Evolutionary conservation across 345 rosid genomes (phyloP), one percentile per base, ranked within the genome.

Genomic region (Bretschneidera sinensis): DNA sequence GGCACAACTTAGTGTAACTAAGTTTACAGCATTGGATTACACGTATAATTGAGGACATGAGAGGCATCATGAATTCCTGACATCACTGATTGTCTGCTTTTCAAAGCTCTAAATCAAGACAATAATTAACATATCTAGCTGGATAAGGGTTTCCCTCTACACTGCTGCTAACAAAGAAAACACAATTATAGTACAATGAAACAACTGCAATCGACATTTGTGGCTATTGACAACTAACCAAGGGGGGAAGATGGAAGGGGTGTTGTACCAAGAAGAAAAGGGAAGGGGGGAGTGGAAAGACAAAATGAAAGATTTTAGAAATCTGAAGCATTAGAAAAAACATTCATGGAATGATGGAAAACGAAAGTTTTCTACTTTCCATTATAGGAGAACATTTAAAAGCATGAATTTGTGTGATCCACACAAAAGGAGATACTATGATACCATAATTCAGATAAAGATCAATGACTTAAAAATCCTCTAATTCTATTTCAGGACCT

Each of bases 171-270:
- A 7, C 45, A 39, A 23, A 20, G 17, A 61, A 15, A 22, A 24
- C 43, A 54, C 28, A 17, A 48, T 43, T 51, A 51, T n/a, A n/a
- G n/a, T 51, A 39, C 47, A 51, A 65, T 22, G n/a, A 6, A 39
- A 20, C 19, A 31, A 20, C 45, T 39, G 45, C 45, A 39, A 39
- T 39, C 9, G 16, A 5, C 45, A 39, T 39, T 7, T 39, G 45
- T 14, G 16, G 45, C 45, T 13, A 39, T 7, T 39, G 45, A 14
- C 45, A 7, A 39, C 45, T 39, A 13, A n/a, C n/a, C n/a, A n/a
- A n/a, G n/a, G n/a, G n/a, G n/a, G n/a, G n/a, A n/a, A n/a, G n/a
- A n/a, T n/a, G n/a, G n/a, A n/a, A n/a, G n/a, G n/a, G n/a, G n/a
- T n/a, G n/a, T n/a, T n/a, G n/a, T n/a, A n/a, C n/a, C n/a, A n/a